Evolutionary conservation across 371 early-diverging fungal genomes (phyloP).

Genomic region (Rhizopus stolonifer): DNA sequence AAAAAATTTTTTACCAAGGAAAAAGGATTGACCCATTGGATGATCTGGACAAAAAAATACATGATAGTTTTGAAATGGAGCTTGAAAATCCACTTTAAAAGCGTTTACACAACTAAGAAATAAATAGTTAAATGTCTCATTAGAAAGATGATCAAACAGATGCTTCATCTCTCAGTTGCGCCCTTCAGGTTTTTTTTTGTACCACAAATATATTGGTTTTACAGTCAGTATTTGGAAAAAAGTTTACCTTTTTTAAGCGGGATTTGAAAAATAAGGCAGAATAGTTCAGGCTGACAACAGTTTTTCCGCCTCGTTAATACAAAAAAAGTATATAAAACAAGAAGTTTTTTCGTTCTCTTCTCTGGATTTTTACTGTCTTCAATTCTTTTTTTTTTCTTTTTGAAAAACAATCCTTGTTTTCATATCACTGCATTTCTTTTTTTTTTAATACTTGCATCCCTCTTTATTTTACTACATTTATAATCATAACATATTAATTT

Average conservation of each 20-base stretch:
- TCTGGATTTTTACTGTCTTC: not conserved
- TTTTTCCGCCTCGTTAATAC: constrained; percentile 20
- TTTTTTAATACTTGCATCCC: constrained; percentile 1
- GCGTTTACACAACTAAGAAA: too few species aligned
- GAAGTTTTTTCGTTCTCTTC: not conserved
- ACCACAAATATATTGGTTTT: too few species aligned
- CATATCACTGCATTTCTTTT: not conserved
- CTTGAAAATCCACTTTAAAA: too few species aligned
- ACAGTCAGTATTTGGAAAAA: not conserved
- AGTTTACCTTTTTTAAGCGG: constrained; percentile 5
- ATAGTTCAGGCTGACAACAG: constrained; percentile 9
- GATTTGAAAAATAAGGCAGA: not conserved
- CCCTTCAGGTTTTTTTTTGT: too few species aligned
- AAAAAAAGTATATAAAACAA: constrained; percentile 11
- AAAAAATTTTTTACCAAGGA: not conserved
- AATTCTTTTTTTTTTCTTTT: too few species aligned
- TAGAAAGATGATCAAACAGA: too few species aligned
- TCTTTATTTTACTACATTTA: constrained; percentile 11
- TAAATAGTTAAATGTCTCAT: too few species aligned
- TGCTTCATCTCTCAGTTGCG: too few species aligned
- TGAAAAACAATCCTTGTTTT: not conserved
- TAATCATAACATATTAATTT: not conserved
- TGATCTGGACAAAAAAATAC: constrained; percentile 1
- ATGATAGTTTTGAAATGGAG: too few species aligned
- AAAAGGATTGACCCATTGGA: not conserved